Evolutionary conservation across 2,329 filamentous ascomycete species (phyloP), one percentile per base, ranked within the genome.

Genomic region (Colletotrichum plurivorum): DNA sequence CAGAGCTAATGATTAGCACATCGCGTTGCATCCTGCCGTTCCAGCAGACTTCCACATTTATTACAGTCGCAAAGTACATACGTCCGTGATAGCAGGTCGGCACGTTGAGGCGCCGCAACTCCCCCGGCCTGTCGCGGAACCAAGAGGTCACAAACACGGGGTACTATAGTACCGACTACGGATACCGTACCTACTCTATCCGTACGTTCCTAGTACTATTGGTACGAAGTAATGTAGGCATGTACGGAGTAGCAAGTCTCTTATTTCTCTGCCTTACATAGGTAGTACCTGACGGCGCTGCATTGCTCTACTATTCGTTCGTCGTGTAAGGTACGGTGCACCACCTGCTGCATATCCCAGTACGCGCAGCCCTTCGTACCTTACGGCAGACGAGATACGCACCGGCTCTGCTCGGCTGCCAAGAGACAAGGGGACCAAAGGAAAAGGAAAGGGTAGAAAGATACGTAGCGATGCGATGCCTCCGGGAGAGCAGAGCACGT

Each of bases 401-500:
- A 51, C 22, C 55, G 25, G 18, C 36, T 15, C 15, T n/a, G 7
- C 20, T 45, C 5, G 41, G 49, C 27, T 66, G 60, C 48, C 53
- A 36, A 58, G 53, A 27, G 31, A 36, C 31, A 36, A 36, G 31
- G 31, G 31, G 31, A 5, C 8, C 1, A 8, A 9, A 36, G 31
- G 31, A 36, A 36, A 36, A 36, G 31, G 31, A 10, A 36, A 36
- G 31, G 31, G 31, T 36, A 43, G 27, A 41, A 53, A 62, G 39
- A 18, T 68, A 59, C 65, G 65, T 68, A 65, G 16, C 46, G 62
- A 68, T 43, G 31, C 48, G 62, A 68, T 43, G 31, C 48, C 65
- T 65, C 48, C 65, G 65, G 65, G 65, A 59, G 54, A 54, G 61
- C 65, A 68, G 54, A 68, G 65, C 65, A 65, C 61, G 65, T 67